Evolutionary conservation across 148 eudicot genomes (phyloP), one percentile per base, ranked within the genome.

Genomic region (Chenopodium formosanum): DNA sequence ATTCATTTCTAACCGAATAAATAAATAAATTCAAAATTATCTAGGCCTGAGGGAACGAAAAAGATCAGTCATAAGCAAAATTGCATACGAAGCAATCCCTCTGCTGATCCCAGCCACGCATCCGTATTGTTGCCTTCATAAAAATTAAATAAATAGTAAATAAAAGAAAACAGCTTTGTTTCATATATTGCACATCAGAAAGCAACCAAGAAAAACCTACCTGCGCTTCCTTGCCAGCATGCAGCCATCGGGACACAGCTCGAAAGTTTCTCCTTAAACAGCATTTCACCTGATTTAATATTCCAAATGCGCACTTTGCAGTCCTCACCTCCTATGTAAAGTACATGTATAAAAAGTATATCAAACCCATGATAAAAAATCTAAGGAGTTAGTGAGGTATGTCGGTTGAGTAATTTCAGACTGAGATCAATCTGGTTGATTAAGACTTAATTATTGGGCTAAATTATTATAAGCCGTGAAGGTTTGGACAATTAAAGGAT

Each of bases 261-360:
- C 82, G 86, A 82, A 86, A 92, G 82, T 78, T 88, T 92, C 73
- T 90, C 91, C 84, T 91, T 87, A 66, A 85, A 93, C 23, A 93
- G 91, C 85, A 93, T 78, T 85, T 91, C 88, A 29, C 98, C 98
- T 8, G 97, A 88, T 84, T 88, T 92, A 25, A 95, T 92, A 83
- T 89, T 86, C 98, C 98, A 95, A 23, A 91, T 13, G 46, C 97
- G 92, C 78, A 90, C 72, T 48, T 86, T 83, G 87, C 83, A 87
- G 85, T 95, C 98, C 89, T 95, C 98, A n/a, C 96, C 98, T 78
- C 97, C 97, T 95, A 83, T 29, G 23, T 62, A 5, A 27, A 77
- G 62, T 25, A 66, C 16, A 19, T 12, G 40, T 32, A 53, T 17
- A 56, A 12, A 17, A 56, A 56, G 22, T 5, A 56, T 16, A 56